Conservation (phyloP, 176 grass and related monocot species). For the Phoenix dactylifera region DNA sequence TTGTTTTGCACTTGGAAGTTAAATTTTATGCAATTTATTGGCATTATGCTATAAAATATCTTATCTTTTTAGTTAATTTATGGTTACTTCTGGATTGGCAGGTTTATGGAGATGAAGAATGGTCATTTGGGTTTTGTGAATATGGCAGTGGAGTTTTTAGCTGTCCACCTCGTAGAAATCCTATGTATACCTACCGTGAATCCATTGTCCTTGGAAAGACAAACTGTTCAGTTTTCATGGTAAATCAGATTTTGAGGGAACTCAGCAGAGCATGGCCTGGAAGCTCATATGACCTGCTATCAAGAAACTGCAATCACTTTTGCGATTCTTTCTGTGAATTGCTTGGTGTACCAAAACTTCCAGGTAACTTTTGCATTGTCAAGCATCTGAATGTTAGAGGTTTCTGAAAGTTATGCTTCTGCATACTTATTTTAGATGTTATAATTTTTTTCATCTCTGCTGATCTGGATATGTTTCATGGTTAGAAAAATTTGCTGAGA, state of each 20-base stretch:
- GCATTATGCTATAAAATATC: too few species aligned
- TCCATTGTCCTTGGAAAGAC: conserved; percentile 48
- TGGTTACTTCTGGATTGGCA: neutral
- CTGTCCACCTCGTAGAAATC: conserved; percentile 38
- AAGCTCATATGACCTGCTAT: conserved; percentile 44
- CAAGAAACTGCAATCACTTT: conserved; percentile 62
- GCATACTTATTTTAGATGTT: too few species aligned
- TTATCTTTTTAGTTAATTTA: neutral
- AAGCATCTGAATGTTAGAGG: too few species aligned
- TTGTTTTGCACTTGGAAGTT: too few species aligned
- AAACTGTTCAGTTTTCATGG: conserved; percentile 29
- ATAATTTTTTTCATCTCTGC: too few species aligned
- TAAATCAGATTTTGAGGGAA: conserved; percentile 38
- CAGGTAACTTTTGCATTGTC: conserved; percentile 18
- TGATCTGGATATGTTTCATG: too few species aligned
- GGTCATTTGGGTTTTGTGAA: conserved; percentile 50
- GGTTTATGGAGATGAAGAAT: conserved; percentile 55
- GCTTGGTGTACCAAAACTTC: conserved; percentile 40
- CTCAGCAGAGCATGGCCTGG: conserved; percentile 48
- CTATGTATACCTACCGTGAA: conserved; percentile 48
- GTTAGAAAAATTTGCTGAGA: too few species aligned
- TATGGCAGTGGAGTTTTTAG: conserved; percentile 51
- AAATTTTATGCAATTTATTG: too few species aligned
- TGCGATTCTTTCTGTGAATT: conserved; percentile 46
- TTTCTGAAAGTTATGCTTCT: too few species aligned